A percentile compares a stretch with the other conserved stretches of the same genome.
Evolutionary conservation across 2,329 filamentous ascomycete genomes (phyloP).

Genomic region (Juglanconis oblonga): DNA sequence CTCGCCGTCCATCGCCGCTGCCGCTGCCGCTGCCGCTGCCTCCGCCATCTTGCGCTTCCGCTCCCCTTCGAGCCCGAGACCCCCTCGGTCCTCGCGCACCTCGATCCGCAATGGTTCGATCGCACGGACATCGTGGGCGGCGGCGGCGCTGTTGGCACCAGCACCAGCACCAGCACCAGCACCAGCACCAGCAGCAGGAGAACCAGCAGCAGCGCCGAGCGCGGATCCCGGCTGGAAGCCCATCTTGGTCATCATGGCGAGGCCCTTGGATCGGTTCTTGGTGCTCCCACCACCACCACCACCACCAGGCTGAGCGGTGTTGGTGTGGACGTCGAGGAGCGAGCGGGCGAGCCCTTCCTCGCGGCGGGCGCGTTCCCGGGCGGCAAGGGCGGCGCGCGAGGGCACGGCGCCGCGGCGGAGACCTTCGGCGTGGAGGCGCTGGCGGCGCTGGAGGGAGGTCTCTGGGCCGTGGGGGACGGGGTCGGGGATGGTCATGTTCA

Average conservation of each 20-base stretch:
- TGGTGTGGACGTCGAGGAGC: constrained; percentile 55
- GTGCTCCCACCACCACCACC: constrained; percentile 24
- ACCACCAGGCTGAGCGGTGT: neutral
- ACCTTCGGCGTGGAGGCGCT: constrained; percentile 57
- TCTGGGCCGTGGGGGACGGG: constrained; percentile 38
- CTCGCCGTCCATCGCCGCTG: constrained; percentile 36
- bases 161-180: too few species aligned
- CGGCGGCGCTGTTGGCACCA: too few species aligned
- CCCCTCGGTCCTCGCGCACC: constrained; percentile 75
- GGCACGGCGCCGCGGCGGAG: constrained; percentile 66
- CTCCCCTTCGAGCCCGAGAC: constrained; percentile 80
- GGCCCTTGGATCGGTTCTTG: constrained; percentile 71
- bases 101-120: constrained; percentile 73
- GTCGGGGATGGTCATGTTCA: constrained; percentile 86
- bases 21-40: constrained; percentile 46
- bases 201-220: constrained; percentile 42
- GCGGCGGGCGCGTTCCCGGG: constrained; percentile 67
- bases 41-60: constrained; percentile 74
- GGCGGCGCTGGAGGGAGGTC: constrained; percentile 53
- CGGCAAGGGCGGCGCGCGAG: constrained; percentile 80
- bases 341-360: constrained; percentile 76
- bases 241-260: constrained; percentile 96
- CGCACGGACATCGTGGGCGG: constrained; percentile 28
- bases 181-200: constrained; percentile 38
- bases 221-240: constrained; percentile 77